Evolutionary conservation across 495 filamentous ascomycete genomes (phyloP), one percentile per base, ranked within the genome.

Genomic region (Bacidia gigantensis): DNA sequence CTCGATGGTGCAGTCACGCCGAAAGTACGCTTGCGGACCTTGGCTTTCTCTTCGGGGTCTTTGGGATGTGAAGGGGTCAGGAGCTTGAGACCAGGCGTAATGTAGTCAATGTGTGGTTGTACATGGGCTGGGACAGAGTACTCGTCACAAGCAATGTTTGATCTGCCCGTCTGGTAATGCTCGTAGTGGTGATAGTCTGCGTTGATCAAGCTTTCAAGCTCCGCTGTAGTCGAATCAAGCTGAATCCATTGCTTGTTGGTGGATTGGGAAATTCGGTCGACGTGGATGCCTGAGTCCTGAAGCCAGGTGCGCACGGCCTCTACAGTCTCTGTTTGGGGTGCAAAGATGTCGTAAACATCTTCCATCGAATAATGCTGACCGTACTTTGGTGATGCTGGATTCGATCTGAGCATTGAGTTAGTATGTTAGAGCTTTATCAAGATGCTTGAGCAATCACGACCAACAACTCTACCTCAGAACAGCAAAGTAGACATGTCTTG

Each of bases 141-240:
- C 65, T 67, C 61, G 20, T 75, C 70, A 47, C 74, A 76, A 11
- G 73, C 73, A 53, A 78, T 64, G 22, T 72, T 71, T 20, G 65
- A 61, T 25, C 69, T 67, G 5, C 64, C 67, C 29, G 62, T 67
- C n/a, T 41, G 45, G n/a, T 59, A 48, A 53, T 82, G 75, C 46
- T 74, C 64, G 57, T 81, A 81, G 44, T 74, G 58, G 50, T 78
- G 72, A 54, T 82, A 84, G 55, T 80, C 68, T 0, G 80, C 73
- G 49, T 72, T 64, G 49, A 84, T 69, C 0, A 84, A 66, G 2
- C 59, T 60, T 54, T 84, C 79, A 0, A 70, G 68, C 53, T 82
- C 78, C 26, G 67, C 60, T 22, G 66, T 55, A 0, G 65, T 72
- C 9, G 74, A 73, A 55, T 79, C 69, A 49, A 81, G 77, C 11